Percentiles rank a stretch among this genome's conserved stretches.
Evolutionary conservation across 2,329 filamentous ascomycete species (phyloP).

Genomic region (Diaporthe ampelina): DNA sequence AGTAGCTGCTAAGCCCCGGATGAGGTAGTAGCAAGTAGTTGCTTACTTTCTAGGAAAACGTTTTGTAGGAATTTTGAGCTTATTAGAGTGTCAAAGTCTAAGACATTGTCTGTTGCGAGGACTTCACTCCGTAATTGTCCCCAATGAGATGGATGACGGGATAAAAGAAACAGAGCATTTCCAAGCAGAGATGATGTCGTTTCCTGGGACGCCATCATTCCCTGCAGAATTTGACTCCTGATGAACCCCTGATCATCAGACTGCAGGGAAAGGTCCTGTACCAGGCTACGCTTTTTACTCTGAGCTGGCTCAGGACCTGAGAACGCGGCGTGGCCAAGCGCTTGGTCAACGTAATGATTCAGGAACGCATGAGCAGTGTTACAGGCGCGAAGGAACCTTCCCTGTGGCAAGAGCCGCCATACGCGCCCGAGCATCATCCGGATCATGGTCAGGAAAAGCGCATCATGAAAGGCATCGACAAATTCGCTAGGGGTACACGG

Average conservation of each 20-base stretch:
- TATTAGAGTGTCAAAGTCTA: background rate
- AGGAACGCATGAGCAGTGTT: background rate
- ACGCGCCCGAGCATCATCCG: background rate
- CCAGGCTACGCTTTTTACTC: background rate
- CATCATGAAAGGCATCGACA: conserved; percentile 1
- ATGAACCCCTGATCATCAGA: background rate
- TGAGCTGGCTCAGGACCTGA: too few relatives aligned
- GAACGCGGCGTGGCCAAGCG: too few relatives aligned
- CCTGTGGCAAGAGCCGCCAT: background rate
- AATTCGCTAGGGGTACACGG: background rate
- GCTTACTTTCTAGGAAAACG: background rate
- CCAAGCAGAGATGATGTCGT: conserved; percentile 8
- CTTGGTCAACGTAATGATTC: background rate
- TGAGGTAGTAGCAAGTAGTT: too few relatives aligned
- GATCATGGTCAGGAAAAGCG: background rate
- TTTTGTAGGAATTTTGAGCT: background rate
- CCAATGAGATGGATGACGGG: conserved; percentile 1
- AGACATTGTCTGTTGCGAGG: too few relatives aligned
- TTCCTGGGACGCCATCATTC: conserved; percentile 8
- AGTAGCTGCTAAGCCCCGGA: too few relatives aligned
- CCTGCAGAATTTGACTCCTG: background rate
- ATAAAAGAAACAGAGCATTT: background rate
- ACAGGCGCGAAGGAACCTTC: background rate
- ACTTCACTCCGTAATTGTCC: background rate
- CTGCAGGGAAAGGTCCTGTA: background rate